phyloP scores from a whole-genome alignment of 768 basidiomycete genomes.

The Pleurotus salmoneostramineus region DNA sequence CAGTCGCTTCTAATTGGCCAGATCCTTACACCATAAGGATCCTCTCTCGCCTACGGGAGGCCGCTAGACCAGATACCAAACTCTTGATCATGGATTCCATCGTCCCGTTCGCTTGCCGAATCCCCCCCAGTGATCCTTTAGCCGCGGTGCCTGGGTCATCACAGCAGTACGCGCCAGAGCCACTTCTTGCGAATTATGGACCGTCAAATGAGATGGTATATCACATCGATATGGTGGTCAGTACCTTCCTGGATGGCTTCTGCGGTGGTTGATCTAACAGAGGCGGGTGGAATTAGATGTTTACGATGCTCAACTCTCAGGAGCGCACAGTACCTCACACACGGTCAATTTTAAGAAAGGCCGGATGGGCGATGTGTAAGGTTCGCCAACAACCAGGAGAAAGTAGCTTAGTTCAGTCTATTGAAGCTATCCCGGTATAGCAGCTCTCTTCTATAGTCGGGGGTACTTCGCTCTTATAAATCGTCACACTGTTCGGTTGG shows the following conservation, averaged over 20 bases:
- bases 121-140: slow-evolving; percentile 16
- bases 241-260: slow-evolving; percentile 8
- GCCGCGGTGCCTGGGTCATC: slow-evolving; percentile 17
- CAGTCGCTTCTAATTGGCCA: slow-evolving; percentile 65
- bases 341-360: background rate
- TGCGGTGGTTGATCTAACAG: no score
- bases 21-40: slow-evolving; percentile 36
- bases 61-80: slow-evolving; percentile 29
- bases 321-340: background rate
- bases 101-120: slow-evolving; percentile 30
- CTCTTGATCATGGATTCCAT: slow-evolving; percentile 39
- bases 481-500: no score
- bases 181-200: slow-evolving; percentile 36
- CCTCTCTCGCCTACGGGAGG: slow-evolving; percentile 29
- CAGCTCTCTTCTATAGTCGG: background rate
- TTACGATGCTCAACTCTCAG: background rate
- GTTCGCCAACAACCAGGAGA: slow-evolving; percentile 17
- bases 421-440: slow-evolving; percentile 20
- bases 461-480: no score
- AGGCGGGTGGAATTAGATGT: no score
- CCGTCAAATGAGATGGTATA: slow-evolving; percentile 30
- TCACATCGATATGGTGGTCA: slow-evolving; percentile 30
- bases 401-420: slow-evolving; percentile 15
- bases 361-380: slow-evolving; percentile 14
- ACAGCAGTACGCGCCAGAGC: slow-evolving; percentile 24